Percentiles rank a stretch among this genome's conserved stretches.
Evolutionary conservation across 2,329 filamentous ascomycete species (phyloP).

Genomic region (Rosellinia necatrix): DNA sequence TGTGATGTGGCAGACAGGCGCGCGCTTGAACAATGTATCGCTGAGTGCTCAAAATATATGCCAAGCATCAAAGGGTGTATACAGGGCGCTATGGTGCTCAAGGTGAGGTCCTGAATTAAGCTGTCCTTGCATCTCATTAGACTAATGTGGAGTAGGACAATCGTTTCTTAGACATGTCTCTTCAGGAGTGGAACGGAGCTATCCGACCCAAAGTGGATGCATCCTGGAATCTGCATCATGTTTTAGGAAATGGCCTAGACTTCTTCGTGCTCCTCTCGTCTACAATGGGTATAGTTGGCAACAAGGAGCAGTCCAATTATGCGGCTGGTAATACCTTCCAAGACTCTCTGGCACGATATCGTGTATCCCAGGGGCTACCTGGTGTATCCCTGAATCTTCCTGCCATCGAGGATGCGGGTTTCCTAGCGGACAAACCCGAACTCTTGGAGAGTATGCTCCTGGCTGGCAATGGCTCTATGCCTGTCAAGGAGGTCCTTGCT

Average conservation of each 20-base stretch:
- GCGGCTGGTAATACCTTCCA: constrained; percentile 32
- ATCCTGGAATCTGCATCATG: constrained; percentile 49
- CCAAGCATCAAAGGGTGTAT: constrained; percentile 49
- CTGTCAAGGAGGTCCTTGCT: constrained; percentile 23
- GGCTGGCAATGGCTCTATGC: constrained; percentile 20
- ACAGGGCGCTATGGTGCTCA: constrained; percentile 49
- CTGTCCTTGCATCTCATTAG: not conserved
- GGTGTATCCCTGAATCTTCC: constrained; percentile 32
- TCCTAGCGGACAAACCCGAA: constrained; percentile 33
- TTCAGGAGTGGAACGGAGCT: constrained; percentile 43
- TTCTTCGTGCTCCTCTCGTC: constrained; percentile 36
- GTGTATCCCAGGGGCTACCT: constrained; percentile 28
- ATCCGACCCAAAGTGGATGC: constrained; percentile 48
- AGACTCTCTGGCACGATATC: constrained; percentile 33
- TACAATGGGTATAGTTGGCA: constrained; percentile 31
- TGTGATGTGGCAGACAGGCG: constrained; percentile 39
- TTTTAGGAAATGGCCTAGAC: constrained; percentile 12
- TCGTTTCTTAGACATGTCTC: constrained; percentile 44
- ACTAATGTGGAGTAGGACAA: constrained; percentile 32
- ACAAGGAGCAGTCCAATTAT: constrained; percentile 32
- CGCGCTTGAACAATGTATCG: constrained; percentile 37
- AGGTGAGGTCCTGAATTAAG: constrained; percentile 22
- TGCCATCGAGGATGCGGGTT: constrained; percentile 25
- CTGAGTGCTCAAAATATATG: constrained; percentile 32
- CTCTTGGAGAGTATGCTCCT: constrained; percentile 28